Conservation (phyloP, 345 rosid genomes). For the Heritiera fomes region DNA sequence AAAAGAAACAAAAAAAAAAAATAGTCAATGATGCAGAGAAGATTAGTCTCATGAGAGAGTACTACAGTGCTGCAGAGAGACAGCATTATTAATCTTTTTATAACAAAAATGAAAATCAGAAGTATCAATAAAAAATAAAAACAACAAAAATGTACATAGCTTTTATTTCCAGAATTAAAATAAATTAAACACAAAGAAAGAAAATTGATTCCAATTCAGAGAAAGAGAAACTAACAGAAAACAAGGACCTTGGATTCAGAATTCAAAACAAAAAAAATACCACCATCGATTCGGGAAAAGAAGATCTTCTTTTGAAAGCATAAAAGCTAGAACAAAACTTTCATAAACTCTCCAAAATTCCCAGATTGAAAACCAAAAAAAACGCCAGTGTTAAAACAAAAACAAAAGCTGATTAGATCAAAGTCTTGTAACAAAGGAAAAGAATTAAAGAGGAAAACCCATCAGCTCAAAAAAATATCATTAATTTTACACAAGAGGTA, state of each 20-base stretch:
- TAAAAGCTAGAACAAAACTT: background rate
- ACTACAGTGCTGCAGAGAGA: constrained; percentile 25
- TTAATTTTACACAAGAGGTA: background rate
- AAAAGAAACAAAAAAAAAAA: constrained; percentile 17
- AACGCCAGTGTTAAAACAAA: background rate
- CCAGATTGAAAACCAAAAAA: constrained; percentile 16
- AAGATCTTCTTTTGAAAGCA: background rate
- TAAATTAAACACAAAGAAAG: background rate
- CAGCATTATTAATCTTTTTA: constrained; percentile 27
- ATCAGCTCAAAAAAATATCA: background rate
- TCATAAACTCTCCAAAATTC: constrained; percentile 14
- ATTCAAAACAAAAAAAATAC: constrained; percentile 24
- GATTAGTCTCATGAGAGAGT: constrained; percentile 38
- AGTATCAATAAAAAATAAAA: background rate
- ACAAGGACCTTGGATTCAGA: constrained; percentile 19
- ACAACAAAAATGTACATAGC: constrained; percentile 12
- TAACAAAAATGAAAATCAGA: background rate
- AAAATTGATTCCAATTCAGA: constrained; percentile 14
- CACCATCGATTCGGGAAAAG: background rate
- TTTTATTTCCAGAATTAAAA: background rate
- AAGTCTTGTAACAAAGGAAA: background rate
- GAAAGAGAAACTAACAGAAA: background rate
- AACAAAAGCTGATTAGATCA: constrained; percentile 10
- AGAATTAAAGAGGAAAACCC: background rate
- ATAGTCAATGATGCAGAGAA: constrained; percentile 47